phyloP scores from a whole-genome alignment of 805 yeast species.

The Cyberlindnera misumaiensis region DNA sequence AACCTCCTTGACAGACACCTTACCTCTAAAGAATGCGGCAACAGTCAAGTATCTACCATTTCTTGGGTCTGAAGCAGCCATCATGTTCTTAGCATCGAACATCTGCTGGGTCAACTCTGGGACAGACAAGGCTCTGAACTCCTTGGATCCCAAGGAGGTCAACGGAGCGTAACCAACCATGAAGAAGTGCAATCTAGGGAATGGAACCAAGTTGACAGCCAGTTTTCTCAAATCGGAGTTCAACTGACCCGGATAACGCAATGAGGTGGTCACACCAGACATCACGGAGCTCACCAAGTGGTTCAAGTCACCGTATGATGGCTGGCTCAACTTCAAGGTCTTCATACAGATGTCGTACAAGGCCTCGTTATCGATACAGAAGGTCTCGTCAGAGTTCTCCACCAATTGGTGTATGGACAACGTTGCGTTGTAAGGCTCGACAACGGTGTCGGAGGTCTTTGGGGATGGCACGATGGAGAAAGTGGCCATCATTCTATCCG shows the following conservation, averaged over 20 bases:
- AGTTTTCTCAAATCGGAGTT: conserved; percentile 97
- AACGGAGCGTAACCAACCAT: conserved; percentile 97
- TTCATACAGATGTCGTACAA: conserved; percentile 97
- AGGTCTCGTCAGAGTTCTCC: conserved; percentile 98
- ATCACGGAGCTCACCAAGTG: conserved; percentile 95
- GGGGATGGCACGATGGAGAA: conserved; percentile 99
- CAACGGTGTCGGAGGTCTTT: conserved; percentile 93
- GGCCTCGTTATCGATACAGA: conserved; percentile 98
- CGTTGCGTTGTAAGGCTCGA: conserved; percentile 97
- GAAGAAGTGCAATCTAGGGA: conserved; percentile 99
- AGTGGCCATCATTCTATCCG: conserved; percentile 95
- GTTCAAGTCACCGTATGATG: conserved; percentile 80
- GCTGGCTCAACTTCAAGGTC: conserved; percentile 86
- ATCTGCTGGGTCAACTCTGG: conserved; percentile 95
- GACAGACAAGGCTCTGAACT: conserved; percentile 92
- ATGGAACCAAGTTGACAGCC: conserved; percentile 97
- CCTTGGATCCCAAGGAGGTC: conserved; percentile 80
- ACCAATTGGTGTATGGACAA: conserved; percentile 93
- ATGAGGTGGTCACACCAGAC: conserved; percentile 94
- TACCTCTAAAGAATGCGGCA: conserved; percentile 96
- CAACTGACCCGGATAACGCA: conserved; percentile 95
- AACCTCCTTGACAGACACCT: conserved; percentile 95
- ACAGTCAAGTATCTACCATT: conserved; percentile 97
- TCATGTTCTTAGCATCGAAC: conserved; percentile 96
- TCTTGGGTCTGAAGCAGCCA: conserved; percentile 99